A percentile compares a stretch with the other conserved stretches of the same genome.
Conservation (phyloP, 164 flowering plant genomes). For the Tetrastigma voinierianum region DNA sequence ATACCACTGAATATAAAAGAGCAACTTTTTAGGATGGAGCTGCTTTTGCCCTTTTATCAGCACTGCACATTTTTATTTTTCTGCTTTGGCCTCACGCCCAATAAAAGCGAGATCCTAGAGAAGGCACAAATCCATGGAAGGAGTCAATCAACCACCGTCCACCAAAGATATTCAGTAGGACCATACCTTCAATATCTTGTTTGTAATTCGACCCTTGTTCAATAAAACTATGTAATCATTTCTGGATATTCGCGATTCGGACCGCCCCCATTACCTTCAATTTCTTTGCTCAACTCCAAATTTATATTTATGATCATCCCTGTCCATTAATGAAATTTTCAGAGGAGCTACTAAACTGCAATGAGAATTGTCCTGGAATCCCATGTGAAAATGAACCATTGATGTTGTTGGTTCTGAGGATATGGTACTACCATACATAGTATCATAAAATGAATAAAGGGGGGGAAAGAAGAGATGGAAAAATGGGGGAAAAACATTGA, state of each 20-base stretch:
- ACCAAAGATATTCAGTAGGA: conserved; percentile 11
- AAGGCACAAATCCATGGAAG: conserved; percentile 7
- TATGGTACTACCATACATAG: no score
- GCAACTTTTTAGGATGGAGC: conserved; percentile 9
- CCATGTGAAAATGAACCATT: no score
- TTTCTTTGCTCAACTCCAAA: no score
- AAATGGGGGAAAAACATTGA: neutral
- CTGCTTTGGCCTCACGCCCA: conserved; percentile 13
- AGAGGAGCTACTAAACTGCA: no score
- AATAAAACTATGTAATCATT: no score
- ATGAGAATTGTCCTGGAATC: no score
- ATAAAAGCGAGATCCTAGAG: conserved; percentile 3
- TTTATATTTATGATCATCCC: no score
- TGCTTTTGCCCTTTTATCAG: conserved; percentile 20
- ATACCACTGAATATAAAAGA: neutral
- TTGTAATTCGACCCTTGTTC: neutral
- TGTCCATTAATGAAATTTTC: no score
- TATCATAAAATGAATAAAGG: no score
- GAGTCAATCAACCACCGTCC: neutral
- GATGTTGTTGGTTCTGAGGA: no score
- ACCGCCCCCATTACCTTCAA: no score
- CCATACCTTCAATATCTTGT: neutral
- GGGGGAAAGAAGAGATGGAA: neutral
- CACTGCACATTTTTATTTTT: conserved; percentile 1
- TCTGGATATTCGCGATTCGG: no score